Percentiles rank a stretch among this genome's conserved stretches.
These are phyloP conservation scores for Auxenochlorella pyrenoidosa DNA, from an alignment of 139 green algal genomes.

Conservation along the genomic window DNA sequence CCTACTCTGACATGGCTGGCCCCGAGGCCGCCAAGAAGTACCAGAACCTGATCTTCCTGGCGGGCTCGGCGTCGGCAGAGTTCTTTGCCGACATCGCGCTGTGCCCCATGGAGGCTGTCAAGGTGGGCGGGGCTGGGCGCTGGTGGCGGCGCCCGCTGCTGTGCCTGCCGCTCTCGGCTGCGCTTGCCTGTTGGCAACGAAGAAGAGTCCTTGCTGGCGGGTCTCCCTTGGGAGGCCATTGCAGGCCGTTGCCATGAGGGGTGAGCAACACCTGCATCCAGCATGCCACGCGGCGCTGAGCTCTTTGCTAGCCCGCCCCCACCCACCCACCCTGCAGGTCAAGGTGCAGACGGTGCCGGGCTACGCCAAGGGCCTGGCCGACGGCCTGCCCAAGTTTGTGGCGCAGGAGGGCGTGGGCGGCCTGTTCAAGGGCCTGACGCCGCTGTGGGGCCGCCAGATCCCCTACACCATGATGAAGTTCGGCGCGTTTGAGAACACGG, in stretches of 20 bases:
- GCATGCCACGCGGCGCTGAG: too few species aligned
- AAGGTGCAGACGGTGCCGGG: conserved; percentile 94
- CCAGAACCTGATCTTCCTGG: conserved; percentile 90
- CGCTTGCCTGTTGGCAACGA: too few species aligned
- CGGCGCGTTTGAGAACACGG: conserved; percentile 91
- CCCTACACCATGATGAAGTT: conserved; percentile 99
- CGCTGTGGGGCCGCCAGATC: conserved; percentile 94
- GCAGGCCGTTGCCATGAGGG: too few species aligned
- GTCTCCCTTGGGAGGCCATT: too few species aligned
- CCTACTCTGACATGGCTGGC: conserved; percentile 87
- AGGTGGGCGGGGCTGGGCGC: conserved; percentile 58
- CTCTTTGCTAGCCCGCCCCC: too few species aligned
- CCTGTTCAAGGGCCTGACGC: conserved; percentile 87
- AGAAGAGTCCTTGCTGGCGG: too few species aligned
- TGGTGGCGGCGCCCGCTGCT: too few species aligned
- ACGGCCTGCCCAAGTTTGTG: conserved; percentile 92
- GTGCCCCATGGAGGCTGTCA: conserved; percentile 96
- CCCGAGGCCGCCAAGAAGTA: conserved; percentile 87
- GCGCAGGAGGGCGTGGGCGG: conserved; percentile 58
- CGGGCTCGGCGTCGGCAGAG: conserved; percentile 89
- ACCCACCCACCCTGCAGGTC: conserved; percentile 60
- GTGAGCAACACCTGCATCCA: too few species aligned
- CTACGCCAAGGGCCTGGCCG: conserved; percentile 83
- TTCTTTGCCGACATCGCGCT: conserved; percentile 96
- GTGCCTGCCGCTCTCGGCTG: too few species aligned